Evolutionary conservation across 1,284 basidiomycete genomes (phyloP).

Genomic region (Porogramme epimiltina): DNA sequence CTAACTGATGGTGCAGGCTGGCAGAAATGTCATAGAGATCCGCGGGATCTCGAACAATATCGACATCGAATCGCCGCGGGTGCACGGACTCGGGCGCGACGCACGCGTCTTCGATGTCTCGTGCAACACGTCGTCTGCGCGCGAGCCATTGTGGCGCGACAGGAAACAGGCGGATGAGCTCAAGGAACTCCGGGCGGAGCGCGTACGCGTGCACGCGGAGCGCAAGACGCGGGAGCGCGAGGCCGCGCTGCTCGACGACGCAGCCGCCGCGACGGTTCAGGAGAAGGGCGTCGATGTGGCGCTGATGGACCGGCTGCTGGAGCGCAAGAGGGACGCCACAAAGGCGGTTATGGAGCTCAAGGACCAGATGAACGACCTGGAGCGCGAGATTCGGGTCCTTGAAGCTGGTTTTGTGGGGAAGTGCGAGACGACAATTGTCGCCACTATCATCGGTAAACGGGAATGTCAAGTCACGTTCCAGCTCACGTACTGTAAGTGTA

Average conservation of each 20-base stretch:
- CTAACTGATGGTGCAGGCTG: constrained; percentile 39
- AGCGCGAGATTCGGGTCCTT: constrained; percentile 26
- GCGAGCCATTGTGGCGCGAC: constrained; percentile 12
- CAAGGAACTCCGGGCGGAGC: constrained; percentile 38
- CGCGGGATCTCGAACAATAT: constrained; percentile 46
- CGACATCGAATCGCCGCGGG: constrained; percentile 49
- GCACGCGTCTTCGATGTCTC: constrained; percentile 52
- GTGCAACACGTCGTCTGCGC: constrained; percentile 33
- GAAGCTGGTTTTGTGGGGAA: constrained; percentile 35
- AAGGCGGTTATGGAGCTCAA: constrained; percentile 40
- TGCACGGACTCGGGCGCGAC: constrained; percentile 44
- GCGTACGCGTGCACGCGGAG: constrained; percentile 40
- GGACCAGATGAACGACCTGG: constrained; percentile 40
- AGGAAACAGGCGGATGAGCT: constrained; percentile 27
- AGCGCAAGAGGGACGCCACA: constrained; percentile 39
- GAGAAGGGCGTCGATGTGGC: constrained; percentile 29
- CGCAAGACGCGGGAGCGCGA: constrained; percentile 41
- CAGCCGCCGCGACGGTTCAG: constrained; percentile 41
- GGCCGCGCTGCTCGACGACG: constrained; percentile 41
- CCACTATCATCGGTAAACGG: constrained; percentile 40
- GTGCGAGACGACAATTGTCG: constrained; percentile 37
- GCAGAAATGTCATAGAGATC: constrained; percentile 51
- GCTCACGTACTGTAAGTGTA: constrained; percentile 54
- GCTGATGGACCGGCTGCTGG: constrained; percentile 46
- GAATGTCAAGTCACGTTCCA: constrained; percentile 42